These are phyloP conservation scores for Trametes gibbosa DNA, from an alignment of 768 basidiomycete genomes.

Conservation along the genomic window DNA sequence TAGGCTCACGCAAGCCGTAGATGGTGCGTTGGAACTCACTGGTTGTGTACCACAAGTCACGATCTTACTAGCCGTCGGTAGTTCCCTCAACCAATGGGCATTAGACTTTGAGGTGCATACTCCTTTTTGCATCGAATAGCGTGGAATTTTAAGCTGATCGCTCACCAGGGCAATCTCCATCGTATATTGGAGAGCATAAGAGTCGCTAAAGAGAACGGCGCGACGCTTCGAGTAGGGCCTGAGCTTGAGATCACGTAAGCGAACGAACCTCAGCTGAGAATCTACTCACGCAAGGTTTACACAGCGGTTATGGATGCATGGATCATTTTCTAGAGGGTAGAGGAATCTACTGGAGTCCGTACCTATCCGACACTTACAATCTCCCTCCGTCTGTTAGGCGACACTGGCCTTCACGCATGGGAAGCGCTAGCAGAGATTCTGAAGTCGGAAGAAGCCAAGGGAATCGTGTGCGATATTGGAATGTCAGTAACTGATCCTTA, in stretches of 20 bases:
- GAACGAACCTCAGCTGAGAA: slow-evolving; percentile 12
- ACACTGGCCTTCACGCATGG: slow-evolving; percentile 96
- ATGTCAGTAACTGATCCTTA: slow-evolving; percentile 51
- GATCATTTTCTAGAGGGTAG: slow-evolving; percentile 97
- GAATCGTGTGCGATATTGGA: slow-evolving; percentile 95
- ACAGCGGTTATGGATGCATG: slow-evolving; percentile 92
- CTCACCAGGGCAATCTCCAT: slow-evolving; percentile 80
- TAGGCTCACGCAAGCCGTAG: slow-evolving; percentile 8
- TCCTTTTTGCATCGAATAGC: background rate
- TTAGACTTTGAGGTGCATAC: slow-evolving; percentile 79
- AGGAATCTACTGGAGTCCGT: background rate
- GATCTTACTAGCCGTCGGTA: slow-evolving; percentile 26
- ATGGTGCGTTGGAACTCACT: background rate
- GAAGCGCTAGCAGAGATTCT: slow-evolving; percentile 94
- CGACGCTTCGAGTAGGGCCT: slow-evolving; percentile 90
- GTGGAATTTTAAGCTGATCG: background rate
- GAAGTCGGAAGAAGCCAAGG: slow-evolving; percentile 69
- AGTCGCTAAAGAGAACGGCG: slow-evolving; percentile 85
- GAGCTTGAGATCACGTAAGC: slow-evolving; percentile 92
- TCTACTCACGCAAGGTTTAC: slow-evolving; percentile 24
- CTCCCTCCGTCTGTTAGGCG: no score
- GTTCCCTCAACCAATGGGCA: slow-evolving; percentile 97
- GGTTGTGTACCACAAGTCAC: background rate
- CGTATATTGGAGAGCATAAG: slow-evolving; percentile 86
- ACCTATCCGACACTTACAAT: background rate